Evolutionary conservation across 305 asterid species (phyloP).

Genomic region (Striga hermonthica): DNA sequence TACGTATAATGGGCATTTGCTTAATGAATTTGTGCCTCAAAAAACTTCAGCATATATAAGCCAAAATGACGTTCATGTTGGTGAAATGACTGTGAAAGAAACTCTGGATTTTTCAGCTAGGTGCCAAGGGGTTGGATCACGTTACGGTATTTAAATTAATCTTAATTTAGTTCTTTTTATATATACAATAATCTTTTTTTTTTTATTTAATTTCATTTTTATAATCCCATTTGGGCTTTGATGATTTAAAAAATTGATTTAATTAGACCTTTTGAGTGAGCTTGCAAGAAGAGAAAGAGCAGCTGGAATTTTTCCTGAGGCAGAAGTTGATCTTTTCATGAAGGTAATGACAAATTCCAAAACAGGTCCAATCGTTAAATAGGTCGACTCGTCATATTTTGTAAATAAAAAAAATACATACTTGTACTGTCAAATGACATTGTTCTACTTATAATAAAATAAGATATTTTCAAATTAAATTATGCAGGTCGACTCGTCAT

Average conservation of each 20-base stretch:
- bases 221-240: neutral
- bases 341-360: slow-evolving; percentile 73
- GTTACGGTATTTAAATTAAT: slow-evolving; percentile 55
- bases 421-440: no score
- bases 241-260: neutral
- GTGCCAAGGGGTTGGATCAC: slow-evolving; percentile 88
- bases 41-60: slow-evolving; percentile 93
- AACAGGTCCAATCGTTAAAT: no score
- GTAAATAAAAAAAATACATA: no score
- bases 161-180: neutral
- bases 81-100: slow-evolving; percentile 95
- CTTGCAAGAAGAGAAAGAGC: slow-evolving; percentile 87
- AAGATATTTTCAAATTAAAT: no score
- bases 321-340: slow-evolving; percentile 93
- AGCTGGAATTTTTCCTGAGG: slow-evolving; percentile 84
- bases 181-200: neutral
- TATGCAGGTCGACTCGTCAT: no score
- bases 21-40: slow-evolving; percentile 73
- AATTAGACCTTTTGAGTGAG: slow-evolving; percentile 70
- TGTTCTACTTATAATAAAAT: no score
- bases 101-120: slow-evolving; percentile 90
- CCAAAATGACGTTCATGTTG: slow-evolving; percentile 89
- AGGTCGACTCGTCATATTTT: no score
- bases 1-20: slow-evolving; percentile 72
- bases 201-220: neutral